Evolutionary conservation across 805 yeast species (phyloP), one percentile per base, ranked within the genome.

Genomic region (Hyphopichia homilentoma): DNA sequence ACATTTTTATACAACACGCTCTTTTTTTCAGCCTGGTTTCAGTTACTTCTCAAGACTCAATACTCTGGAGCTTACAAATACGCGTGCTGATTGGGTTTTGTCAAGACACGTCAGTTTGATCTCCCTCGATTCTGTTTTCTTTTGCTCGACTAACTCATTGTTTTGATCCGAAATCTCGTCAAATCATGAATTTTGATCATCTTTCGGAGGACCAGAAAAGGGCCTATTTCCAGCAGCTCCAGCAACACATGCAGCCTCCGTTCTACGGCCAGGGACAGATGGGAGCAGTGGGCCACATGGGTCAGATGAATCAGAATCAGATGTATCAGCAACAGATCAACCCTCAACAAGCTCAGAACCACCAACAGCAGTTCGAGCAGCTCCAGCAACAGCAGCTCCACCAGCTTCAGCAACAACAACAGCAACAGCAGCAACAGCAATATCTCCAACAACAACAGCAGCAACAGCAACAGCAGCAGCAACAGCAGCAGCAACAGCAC

Each of bases 171-270:
- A n/a, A n/a, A n/a, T n/a, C n/a, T n/a, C n/a, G n/a, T n/a, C n/a
- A n/a, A n/a, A n/a, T n/a, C n/a, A 57, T 57, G 62, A 47, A 57
- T 35, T 57, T 45, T 42, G 60, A 56, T 29, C 44, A 51, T 29
- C 44, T 54, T 26, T 47, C 54, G 7, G 59, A 56, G 14, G 59
- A 54, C 34, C 59, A 55, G 42, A 54, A 50, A 45, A 57, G 52
- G 32, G 57, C 48, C 40, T 54, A 54, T 21, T 56, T 52, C 35
- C 38, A 38, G 25, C 58, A 53, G 32, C 57, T 49, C 19, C 27
- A 46, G 28, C 56, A 49, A 25, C 44, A 36, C 20, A 41, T 41
- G 24, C 50, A 47, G 13, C n/a, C n/a, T n/a, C n/a, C n/a, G n/a
- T n/a, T n/a, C n/a, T n/a, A n/a, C n/a, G n/a, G n/a, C n/a, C n/a